These are phyloP conservation scores for fission yeast (Schizosaccharomyces pombe) DNA, from an alignment of 805 yeast genomes.

Conservation along the genomic window DNA sequence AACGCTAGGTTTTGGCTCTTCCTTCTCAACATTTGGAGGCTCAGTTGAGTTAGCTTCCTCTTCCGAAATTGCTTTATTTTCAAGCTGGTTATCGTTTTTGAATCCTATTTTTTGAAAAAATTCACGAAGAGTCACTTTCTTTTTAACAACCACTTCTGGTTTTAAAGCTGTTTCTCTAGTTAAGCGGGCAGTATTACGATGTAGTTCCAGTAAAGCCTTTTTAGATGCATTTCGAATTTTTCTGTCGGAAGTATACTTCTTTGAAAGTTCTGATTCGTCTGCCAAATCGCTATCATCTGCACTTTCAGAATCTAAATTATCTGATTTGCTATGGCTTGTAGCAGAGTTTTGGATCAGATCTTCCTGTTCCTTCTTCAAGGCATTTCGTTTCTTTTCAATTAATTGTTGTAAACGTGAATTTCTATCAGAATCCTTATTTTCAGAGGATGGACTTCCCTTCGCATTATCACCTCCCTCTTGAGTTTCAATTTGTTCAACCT, in stretches of 20 bases:
- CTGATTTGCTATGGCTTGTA: not conserved
- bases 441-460: no score
- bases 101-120: not conserved
- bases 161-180: conserved; percentile 6
- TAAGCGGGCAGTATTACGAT: conserved; percentile 8
- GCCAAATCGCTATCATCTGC: not conserved
- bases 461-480: no score
- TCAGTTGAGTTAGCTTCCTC: not conserved
- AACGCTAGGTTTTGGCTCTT: not conserved
- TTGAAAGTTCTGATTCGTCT: not conserved
- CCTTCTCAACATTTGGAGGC: not conserved
- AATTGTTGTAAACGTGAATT: not conserved
- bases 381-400: not conserved
- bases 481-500: no score
- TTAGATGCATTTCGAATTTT: conserved; percentile 6
- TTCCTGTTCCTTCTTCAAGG: not conserved
- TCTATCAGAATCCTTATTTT: not conserved
- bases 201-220: conserved; percentile 10
- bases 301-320: not conserved
- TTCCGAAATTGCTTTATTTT: not conserved
- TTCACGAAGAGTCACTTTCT: conserved; percentile 2
- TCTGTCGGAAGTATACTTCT: not conserved
- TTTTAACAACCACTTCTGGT: not conserved
- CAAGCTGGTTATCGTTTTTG: not conserved
- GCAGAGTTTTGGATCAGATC: not conserved